Percentiles rank a stretch among this genome's conserved stretches.
These are phyloP conservation scores for Fusarium heterosporum DNA, from an alignment of 2,329 filamentous ascomycete genomes.

Conservation along the genomic window DNA sequence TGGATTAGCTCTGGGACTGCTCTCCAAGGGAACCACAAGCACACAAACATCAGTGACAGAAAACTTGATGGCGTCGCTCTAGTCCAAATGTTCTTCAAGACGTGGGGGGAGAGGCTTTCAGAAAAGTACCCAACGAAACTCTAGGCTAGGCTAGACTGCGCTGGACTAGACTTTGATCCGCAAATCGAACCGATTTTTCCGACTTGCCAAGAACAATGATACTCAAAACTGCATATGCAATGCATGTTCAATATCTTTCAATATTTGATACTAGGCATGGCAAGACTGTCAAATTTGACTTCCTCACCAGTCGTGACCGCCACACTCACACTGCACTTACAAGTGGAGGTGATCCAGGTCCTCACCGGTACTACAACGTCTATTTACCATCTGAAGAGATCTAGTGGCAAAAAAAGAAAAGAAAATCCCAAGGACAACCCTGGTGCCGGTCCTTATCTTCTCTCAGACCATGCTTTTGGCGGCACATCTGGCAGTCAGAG, in stretches of 20 bases:
- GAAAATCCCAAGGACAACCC: constrained; percentile 20
- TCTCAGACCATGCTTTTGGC: constrained; percentile 5
- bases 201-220: constrained; percentile 14
- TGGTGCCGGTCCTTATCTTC: constrained; percentile 13
- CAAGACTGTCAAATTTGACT: constrained; percentile 11
- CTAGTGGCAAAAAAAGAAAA: constrained; percentile 7
- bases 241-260: constrained; percentile 25
- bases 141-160: neutral
- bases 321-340: constrained; percentile 20
- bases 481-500: constrained; percentile 22
- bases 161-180: neutral
- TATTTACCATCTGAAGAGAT: constrained; percentile 4
- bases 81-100: neutral
- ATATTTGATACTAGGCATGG: constrained; percentile 6
- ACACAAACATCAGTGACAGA: constrained; percentile 8
- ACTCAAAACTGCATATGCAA: constrained; percentile 23
- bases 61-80: constrained; percentile 11
- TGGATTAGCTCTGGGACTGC: constrained; percentile 4
- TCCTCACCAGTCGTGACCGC: constrained; percentile 19
- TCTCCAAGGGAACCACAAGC: constrained; percentile 2
- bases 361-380: neutral
- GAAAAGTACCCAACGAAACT: neutral
- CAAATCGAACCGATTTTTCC: constrained; percentile 11
- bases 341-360: constrained; percentile 15
- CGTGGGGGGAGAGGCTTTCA: neutral